Conservation (phyloP, 495 filamentous ascomycete genomes). For the Usnea hakonensis region DNA sequence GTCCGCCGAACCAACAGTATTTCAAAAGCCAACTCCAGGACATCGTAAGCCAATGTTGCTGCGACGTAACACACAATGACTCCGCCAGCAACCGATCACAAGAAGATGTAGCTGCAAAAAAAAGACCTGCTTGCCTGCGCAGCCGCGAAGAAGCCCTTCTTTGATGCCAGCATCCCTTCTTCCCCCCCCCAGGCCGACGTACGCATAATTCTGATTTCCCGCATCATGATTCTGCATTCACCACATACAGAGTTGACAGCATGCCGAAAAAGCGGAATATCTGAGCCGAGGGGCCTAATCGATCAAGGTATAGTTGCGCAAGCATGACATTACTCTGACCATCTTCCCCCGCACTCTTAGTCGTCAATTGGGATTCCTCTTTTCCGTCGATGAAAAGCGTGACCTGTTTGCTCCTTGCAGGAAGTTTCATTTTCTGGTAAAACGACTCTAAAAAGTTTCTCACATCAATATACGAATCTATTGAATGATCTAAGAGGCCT, state of each 20-base stretch:
- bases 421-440: background rate
- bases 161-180: background rate
- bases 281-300: background rate
- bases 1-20: no score
- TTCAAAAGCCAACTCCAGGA: no score
- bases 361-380: slow-evolving; percentile 4
- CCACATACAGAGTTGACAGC: slow-evolving; percentile 3
- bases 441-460: background rate
- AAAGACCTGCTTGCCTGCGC: no score
- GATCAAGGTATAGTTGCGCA: slow-evolving; percentile 4
- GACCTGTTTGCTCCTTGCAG: background rate
- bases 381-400: slow-evolving; percentile 7
- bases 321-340: background rate
- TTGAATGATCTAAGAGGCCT: background rate
- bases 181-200: background rate
- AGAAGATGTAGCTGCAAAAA: no score
- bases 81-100: no score
- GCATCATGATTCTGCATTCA: background rate
- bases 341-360: background rate
- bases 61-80: no score
- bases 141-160: no score
- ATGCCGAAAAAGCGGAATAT: background rate
- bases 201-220: background rate
- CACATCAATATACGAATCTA: background rate
- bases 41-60: no score